Evolutionary conservation across 331 rosid genomes (phyloP).

Genomic region (Rhamnella rubrinervis): DNA sequence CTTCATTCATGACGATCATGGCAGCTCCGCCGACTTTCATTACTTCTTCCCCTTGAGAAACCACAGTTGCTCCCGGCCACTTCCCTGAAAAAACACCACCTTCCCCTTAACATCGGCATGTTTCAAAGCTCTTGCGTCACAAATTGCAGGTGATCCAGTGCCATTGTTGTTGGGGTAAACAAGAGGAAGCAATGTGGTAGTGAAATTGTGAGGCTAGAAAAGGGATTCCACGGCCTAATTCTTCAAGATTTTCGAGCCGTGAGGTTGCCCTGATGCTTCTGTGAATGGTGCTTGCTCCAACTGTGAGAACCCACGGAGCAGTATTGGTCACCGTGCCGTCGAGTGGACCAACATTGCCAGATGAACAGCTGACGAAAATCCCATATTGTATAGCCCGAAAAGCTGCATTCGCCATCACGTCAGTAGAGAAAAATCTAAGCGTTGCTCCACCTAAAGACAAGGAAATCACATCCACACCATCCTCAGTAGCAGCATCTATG

Average conservation of each 20-base stretch:
- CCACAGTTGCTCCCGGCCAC: constrained; percentile 6
- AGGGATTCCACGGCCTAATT: constrained; percentile 51
- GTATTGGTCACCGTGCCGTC: constrained; percentile 36
- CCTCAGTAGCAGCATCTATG: constrained; percentile 61
- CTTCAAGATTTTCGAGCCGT: constrained; percentile 47
- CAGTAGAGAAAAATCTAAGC: constrained; percentile 19
- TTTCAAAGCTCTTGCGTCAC: neutral
- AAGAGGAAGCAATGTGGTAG: constrained; percentile 6
- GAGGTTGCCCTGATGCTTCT: constrained; percentile 44
- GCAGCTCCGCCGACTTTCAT: constrained; percentile 45
- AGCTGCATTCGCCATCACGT: constrained; percentile 44
- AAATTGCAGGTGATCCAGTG: neutral
- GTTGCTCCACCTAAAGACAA: constrained; percentile 40
- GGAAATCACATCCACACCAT: constrained; percentile 63
- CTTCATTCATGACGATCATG: constrained; percentile 43
- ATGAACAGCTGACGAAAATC: constrained; percentile 54
- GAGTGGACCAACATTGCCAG: constrained; percentile 55
- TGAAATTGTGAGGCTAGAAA: constrained; percentile 37
- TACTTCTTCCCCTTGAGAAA: constrained; percentile 37
- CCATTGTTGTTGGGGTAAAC: neutral
- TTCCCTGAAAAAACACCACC: constrained; percentile 42
- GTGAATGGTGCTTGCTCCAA: constrained; percentile 69
- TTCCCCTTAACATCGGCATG: constrained; percentile 16
- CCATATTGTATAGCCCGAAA: constrained; percentile 59
- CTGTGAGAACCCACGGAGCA: constrained; percentile 71